Evolutionary conservation across 495 filamentous ascomycete genomes (phyloP), one percentile per base, ranked within the genome.

Genomic region (Podospora pseudoanserina): DNA sequence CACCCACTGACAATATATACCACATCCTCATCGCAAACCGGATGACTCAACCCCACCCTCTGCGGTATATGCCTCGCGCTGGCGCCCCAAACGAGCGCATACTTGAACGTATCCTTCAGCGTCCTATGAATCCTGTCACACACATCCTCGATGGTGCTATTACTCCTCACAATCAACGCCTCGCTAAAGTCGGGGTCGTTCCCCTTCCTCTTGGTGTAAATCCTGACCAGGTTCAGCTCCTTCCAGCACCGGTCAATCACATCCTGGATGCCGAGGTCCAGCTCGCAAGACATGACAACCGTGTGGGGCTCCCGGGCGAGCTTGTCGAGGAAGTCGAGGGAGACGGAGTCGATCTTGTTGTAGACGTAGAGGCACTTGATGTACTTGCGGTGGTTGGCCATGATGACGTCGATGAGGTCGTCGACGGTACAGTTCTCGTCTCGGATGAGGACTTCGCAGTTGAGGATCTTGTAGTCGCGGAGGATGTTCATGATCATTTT

Each of bases 281-380:
- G 89, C 79, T 98, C 96, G 80, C 96, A 99, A 76, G 88, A 92
- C 96, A 99, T 99, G 69, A 99, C 95, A 6, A 88, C 91, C 3
- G 96, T 98, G 79, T 97, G 85, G 3, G 92, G 91, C 78, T 99
- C 96, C 65, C 92, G 89, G 13, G 96, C 96, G 3, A 99, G 83
- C 73, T 90, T 86, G 79, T 99, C 91, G 19, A 99, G 86, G 82
- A 94, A 96, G 72, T 97, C 92, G 68, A 99, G 85, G 28, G 91
- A 93, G 72, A 99, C 89, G 77, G 88, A 90, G 83, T 99, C 96
- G 82, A 99, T 96, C 80, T 99, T 99, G 90, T 99, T 99, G 87
- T 99, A 99, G 32, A 97, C 96, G 81, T 99, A 99, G 27, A 99
- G 86, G 75, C 93, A 96, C 65, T 79, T 81, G 82, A 99, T 97